Base-by-base conservation (phyloP, 1,284 basidiomycete genomes). In the Meira nashicola region DNA sequence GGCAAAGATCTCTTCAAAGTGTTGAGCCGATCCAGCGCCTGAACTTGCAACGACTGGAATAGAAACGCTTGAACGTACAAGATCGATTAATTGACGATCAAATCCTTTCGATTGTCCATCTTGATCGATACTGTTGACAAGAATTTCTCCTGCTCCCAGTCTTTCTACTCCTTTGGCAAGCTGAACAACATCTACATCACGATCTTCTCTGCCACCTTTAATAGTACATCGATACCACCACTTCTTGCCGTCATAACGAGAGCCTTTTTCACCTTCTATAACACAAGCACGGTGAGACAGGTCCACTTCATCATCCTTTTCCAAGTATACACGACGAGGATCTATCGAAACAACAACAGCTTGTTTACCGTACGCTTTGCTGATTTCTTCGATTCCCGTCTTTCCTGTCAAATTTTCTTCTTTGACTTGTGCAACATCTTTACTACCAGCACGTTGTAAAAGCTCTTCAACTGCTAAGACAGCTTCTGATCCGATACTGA, bases 151-250 rank as follows among this genome's bases (percentile, higher is more conserved):
- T 0, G 95, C 93, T 1, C 95, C 95, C 17, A 99, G 84, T 23
- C 80, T 80, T 80, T 95, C 90, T 17, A 88, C 91, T 21, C 93
- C 95, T 54, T 85, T 83, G 1, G 91, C 92, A 17, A 99, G 86
- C 80, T 98, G 88, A 19, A 92, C 86, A 17, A 88, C 95, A 19
- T 95, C 95, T n/a, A 99, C 80, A 56, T 87, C 86, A n/a, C 92
- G 85, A 40, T 83, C 78, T 74, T 92, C 89, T 40, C 95, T 86
- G 15, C 95, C 95, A 50, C 95, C 94, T 6, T 88, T 90, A 56
- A 96, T 89, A 12, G 95, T 98, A 79, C 94, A 97, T 76, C 92
- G 90, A 80, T 99, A 99, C 94, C 94, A 98, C 92, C 95, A 81
- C 78, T 87, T 87, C 58, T 86, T 88, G 59, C 84, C 77, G 15